Base-by-base conservation (phyloP, 441 rosid species). In the Rhodomyrtus psidioides region DNA sequence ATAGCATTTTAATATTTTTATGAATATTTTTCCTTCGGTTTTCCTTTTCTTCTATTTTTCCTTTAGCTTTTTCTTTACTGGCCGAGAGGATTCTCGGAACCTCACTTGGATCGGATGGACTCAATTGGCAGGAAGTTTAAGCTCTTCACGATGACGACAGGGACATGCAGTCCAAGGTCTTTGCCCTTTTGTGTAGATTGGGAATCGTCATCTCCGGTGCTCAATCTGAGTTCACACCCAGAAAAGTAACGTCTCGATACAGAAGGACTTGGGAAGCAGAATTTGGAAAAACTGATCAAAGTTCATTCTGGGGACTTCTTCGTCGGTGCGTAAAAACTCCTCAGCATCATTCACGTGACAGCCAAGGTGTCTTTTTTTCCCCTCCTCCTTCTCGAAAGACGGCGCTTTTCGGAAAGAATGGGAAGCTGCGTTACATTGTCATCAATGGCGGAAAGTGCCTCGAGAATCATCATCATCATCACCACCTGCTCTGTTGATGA, bases 21-120 rank as follows among this genome's bases (percentile, higher is more conserved):
- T 8, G 0, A 46, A 9, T 46, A 1, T 8, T 46, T 46, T 46
- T 8, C 9, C 2, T 0, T 46, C 1, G 1, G 8, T 46, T 46
- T 46, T 46, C 10, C 46, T 44, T 7, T 7, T 44, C 46, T 44
- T 44, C 46, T 44, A 8, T 44, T 44, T 44, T 44, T 44, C 46
- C 46, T 44, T 44, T n/a, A n/a, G n/a, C 6, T 9, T 44, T 44
- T 44, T 44, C 9, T 46, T 46, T 46, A 46, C 10, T 46, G 8
- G 10, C 49, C 49, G 49, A 2, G 10, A 9, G 49, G 8, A 7
- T 46, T 46, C 10, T 1, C 49, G 10, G 49, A 12, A 10, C 10
- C 49, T 46, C 49, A 12, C 8, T 12, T 8, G 7, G 6, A 42
- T 8, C 5, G 46, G 2, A 46, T 46, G 49, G 49, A 46, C 49